Conservation (phyloP, 352 stramenopile species). For the Phytophthora palmivora region DNA sequence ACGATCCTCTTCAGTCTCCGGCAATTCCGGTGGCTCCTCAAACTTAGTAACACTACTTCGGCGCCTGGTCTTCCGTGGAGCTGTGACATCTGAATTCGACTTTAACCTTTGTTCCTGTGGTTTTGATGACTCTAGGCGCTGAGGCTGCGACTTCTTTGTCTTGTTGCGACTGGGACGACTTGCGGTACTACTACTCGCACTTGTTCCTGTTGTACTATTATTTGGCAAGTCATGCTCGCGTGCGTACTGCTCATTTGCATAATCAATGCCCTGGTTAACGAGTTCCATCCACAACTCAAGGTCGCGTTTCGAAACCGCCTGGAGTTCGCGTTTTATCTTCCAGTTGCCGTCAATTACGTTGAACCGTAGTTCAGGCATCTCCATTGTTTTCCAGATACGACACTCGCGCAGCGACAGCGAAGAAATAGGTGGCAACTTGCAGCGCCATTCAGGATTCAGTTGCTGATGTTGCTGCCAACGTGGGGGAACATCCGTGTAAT, state of each 20-base stretch:
- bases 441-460: slow-evolving; percentile 36
- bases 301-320: slow-evolving; percentile 62
- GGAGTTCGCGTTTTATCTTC: slow-evolving; percentile 87
- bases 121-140: slow-evolving; percentile 15
- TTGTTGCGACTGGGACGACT: slow-evolving; percentile 38
- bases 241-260: slow-evolving; percentile 62
- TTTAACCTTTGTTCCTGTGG: slow-evolving; percentile 22
- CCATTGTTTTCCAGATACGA: slow-evolving; percentile 88
- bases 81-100: slow-evolving; percentile 26
- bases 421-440: slow-evolving; percentile 49
- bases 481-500: slow-evolving; percentile 63
- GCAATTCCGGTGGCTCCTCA: slow-evolving; percentile 36
- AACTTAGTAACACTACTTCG: slow-evolving; percentile 38
- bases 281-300: slow-evolving; percentile 76
- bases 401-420: slow-evolving; percentile 73
- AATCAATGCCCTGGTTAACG: slow-evolving; percentile 82
- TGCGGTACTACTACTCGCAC: slow-evolving; percentile 38
- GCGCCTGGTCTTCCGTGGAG: slow-evolving; percentile 32
- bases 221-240: slow-evolving; percentile 43
- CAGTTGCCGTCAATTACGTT: slow-evolving; percentile 78
- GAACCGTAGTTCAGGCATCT: slow-evolving; percentile 85
- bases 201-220: slow-evolving; percentile 44
- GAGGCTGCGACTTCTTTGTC: slow-evolving; percentile 20
- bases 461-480: slow-evolving; percentile 40
- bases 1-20: slow-evolving; percentile 55